These are phyloP conservation scores for Fagopyrum tataricum DNA, from an alignment of 148 eudicot species.

Conservation along the genomic window DNA sequence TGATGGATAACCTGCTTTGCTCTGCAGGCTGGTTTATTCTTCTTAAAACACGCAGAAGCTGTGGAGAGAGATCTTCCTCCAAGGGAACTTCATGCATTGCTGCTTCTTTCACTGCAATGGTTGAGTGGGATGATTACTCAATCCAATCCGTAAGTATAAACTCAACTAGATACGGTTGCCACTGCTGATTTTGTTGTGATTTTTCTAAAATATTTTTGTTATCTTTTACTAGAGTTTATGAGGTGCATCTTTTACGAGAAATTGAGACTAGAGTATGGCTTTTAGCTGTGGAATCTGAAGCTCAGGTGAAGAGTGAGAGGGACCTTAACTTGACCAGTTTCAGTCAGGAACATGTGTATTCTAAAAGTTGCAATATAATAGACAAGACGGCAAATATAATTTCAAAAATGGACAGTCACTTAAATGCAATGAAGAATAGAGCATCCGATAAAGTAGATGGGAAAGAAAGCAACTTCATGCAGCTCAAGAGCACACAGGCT, in stretches of 20 bases:
- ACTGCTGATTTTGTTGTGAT: neutral
- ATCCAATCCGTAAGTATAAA: constrained; percentile 65
- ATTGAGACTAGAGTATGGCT: constrained; percentile 97
- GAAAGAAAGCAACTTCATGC: constrained; percentile 39
- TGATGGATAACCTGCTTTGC: constrained; percentile 1
- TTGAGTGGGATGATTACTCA: constrained; percentile 76
- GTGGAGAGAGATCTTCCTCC: constrained; percentile 90
- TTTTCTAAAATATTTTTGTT: neutral
- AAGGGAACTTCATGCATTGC: constrained; percentile 70
- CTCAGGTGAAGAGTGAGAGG: constrained; percentile 62
- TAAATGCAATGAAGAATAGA: constrained; percentile 39
- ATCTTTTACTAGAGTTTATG: constrained; percentile 48
- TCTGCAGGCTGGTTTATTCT: constrained; percentile 80
- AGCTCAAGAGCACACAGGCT: constrained; percentile 37
- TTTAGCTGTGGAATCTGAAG: constrained; percentile 94
- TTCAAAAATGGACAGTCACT: constrained; percentile 75
- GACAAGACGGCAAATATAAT: constrained; percentile 75
- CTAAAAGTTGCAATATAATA: constrained; percentile 54
- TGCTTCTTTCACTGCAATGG: constrained; percentile 95
- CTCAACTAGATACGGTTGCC: neutral
- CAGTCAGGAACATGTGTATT: constrained; percentile 42
- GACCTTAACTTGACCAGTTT: constrained; percentile 38
- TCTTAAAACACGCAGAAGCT: constrained; percentile 88
- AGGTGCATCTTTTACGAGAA: constrained; percentile 83
- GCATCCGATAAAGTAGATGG: constrained; percentile 42